A percentile compares a stretch with the other conserved stretches of the same genome.
These are phyloP conservation scores for Staphylotrichum tortipilum DNA, from an alignment of 495 filamentous ascomycete genomes.

Conservation along the genomic window DNA sequence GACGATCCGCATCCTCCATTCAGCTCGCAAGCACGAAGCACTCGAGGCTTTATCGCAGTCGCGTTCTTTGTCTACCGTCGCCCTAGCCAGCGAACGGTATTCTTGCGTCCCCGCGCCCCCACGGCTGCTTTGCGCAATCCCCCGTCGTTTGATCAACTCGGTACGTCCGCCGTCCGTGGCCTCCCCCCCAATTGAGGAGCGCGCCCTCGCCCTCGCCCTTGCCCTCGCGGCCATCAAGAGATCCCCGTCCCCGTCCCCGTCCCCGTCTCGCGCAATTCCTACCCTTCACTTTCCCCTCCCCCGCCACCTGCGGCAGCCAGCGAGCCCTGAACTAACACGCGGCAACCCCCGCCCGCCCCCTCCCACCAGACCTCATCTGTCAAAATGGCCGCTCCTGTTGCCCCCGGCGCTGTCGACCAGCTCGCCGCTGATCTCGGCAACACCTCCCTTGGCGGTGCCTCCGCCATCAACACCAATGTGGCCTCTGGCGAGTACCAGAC, in stretches of 20 bases:
- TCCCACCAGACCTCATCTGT: slow-evolving; percentile 11
- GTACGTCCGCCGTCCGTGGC: no score
- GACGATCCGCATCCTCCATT: slow-evolving; percentile 15
- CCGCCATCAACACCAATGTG: slow-evolving; percentile 62
- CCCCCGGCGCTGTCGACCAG: slow-evolving; percentile 60
- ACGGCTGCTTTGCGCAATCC: slow-evolving; percentile 2
- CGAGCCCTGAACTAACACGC: no score
- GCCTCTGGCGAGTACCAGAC: slow-evolving; percentile 36
- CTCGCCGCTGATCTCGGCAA: slow-evolving; percentile 55
- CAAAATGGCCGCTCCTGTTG: slow-evolving; percentile 55
- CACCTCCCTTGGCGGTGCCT: slow-evolving; percentile 49
- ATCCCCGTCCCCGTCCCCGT: no score
- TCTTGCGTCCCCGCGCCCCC: no score
- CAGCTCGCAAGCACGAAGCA: slow-evolving; percentile 8
- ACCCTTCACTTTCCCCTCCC: background rate
- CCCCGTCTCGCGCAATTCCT: background rate
- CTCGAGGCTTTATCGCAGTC: slow-evolving; percentile 10
- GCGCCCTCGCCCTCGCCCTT: no score
- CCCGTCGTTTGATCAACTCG: slow-evolving; percentile 5
- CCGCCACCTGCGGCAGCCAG: no score
- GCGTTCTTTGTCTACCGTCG: slow-evolving; percentile 25
- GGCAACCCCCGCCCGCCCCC: no score
- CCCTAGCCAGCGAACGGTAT: slow-evolving; percentile 17
- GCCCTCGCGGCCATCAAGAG: background rate
- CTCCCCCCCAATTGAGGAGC: slow-evolving; percentile 1